A percentile compares a stretch with the other conserved stretches of the same genome.
Conservation (phyloP, 2,329 filamentous ascomycete genomes). For the Colletotrichum limetticola region DNA sequence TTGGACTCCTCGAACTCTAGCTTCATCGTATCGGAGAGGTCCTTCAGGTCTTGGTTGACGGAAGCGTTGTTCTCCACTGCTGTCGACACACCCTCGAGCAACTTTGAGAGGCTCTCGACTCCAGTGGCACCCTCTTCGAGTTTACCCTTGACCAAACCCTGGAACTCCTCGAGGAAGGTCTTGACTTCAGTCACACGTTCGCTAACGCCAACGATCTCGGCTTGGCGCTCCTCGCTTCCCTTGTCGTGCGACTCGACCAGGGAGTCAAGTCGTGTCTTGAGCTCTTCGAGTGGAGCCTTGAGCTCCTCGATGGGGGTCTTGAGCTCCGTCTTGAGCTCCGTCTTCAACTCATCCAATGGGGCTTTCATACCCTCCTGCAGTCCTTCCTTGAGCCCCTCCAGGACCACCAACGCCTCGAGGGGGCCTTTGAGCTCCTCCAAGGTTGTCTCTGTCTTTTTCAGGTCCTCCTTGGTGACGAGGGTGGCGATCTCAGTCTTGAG, state of each 20-base stretch:
- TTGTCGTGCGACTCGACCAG: slow-evolving; percentile 81
- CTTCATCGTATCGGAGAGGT: slow-evolving; percentile 80
- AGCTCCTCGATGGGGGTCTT: slow-evolving; percentile 65
- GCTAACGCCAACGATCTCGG: slow-evolving; percentile 82
- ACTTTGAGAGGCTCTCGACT: slow-evolving; percentile 77
- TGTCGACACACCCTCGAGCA: slow-evolving; percentile 74
- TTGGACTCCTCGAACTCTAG: slow-evolving; percentile 89
- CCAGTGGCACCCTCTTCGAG: slow-evolving; percentile 80
- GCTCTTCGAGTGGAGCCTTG: slow-evolving; percentile 67
- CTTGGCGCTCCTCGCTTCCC: slow-evolving; percentile 84
- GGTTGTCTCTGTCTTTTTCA: slow-evolving; percentile 76
- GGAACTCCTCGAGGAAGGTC: slow-evolving; percentile 80
- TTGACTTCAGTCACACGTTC: slow-evolving; percentile 85
- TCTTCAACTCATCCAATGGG: slow-evolving; percentile 9
- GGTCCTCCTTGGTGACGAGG: slow-evolving; percentile 80
- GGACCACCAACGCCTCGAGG: neutral
- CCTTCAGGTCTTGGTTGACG: slow-evolving; percentile 72
- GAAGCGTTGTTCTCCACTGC: slow-evolving; percentile 67
- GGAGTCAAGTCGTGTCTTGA: slow-evolving; percentile 67
- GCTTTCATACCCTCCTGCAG: slow-evolving; percentile 13
- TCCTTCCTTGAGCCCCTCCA: slow-evolving; percentile 13
- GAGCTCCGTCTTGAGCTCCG: slow-evolving; percentile 8
- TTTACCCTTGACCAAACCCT: slow-evolving; percentile 79
- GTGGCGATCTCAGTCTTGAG: slow-evolving; percentile 75
- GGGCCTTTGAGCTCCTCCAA: slow-evolving; percentile 51